phyloP scores from a whole-genome alignment of 1,139 yeast genomes.

The Eremothecium coryli region DNA sequence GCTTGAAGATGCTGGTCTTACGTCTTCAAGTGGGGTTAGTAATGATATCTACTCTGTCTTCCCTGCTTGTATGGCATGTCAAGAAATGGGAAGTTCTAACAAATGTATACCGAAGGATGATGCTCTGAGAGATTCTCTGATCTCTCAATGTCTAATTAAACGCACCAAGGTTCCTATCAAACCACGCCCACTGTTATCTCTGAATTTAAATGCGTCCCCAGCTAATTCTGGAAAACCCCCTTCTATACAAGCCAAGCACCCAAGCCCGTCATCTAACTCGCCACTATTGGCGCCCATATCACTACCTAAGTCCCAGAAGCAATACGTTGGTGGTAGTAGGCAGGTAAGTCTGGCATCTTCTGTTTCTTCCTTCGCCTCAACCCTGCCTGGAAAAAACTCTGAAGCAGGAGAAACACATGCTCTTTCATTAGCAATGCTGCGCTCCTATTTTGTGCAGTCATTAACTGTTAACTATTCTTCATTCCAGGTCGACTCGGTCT shows the following conservation, averaged over 20 bases:
- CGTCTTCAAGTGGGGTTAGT: background rate
- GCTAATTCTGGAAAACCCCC: background rate
- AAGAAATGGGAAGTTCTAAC: constrained; percentile 2
- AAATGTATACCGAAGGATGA: constrained; percentile 25
- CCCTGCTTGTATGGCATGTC: constrained; percentile 24
- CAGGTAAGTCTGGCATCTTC: constrained; percentile 1
- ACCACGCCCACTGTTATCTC: background rate
- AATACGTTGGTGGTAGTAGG: background rate
- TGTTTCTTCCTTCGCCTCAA: constrained; percentile 2
- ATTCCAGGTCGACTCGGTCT: constrained; percentile 23
- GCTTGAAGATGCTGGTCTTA: constrained; percentile 11
- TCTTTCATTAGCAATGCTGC: constrained; percentile 18
- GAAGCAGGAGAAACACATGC: background rate
- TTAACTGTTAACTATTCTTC: constrained; percentile 17
- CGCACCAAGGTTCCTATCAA: constrained; percentile 6
- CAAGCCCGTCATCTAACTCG: background rate
- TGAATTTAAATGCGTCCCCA: background rate
- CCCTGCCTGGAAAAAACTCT: constrained; percentile 1
- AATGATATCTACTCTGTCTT: constrained; percentile 18
- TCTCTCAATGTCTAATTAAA: constrained; percentile 6
- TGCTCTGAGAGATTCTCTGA: constrained; percentile 20
- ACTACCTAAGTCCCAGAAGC: background rate
- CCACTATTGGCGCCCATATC: background rate
- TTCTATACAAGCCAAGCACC: background rate
- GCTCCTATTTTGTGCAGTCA: constrained; percentile 23